phyloP scores from a whole-genome alignment of 139 green algal species.

The Chlorella ohadii region DNA sequence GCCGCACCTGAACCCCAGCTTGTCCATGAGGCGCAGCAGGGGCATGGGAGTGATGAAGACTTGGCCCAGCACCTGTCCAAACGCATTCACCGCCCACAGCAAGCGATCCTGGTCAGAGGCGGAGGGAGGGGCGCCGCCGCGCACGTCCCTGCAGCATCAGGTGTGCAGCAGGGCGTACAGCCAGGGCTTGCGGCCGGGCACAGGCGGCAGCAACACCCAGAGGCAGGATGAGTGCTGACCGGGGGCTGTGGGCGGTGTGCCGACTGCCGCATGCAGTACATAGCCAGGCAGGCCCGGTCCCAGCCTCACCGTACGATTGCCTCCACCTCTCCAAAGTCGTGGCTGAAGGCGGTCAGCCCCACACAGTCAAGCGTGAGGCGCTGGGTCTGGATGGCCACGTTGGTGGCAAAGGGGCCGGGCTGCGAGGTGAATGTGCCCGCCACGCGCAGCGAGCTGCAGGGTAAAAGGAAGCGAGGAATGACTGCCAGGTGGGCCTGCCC shows the following conservation, averaged over 20 bases:
- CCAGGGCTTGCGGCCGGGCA: too few species aligned
- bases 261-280: too few species aligned
- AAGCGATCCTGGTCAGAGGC: constrained; percentile 52
- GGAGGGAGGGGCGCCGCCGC: constrained; percentile 21
- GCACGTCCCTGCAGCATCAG: constrained; percentile 31
- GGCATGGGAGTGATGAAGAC: constrained; percentile 84
- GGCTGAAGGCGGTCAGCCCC: constrained; percentile 69
- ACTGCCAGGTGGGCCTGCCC: too few species aligned
- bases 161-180: too few species aligned
- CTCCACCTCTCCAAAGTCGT: constrained; percentile 66
- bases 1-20: constrained; percentile 37
- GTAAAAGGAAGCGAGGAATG: background rate
- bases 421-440: constrained; percentile 45
- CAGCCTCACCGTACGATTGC: background rate
- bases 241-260: too few species aligned
- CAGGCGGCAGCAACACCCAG: too few species aligned
- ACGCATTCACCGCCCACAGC: constrained; percentile 71
- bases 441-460: constrained; percentile 45
- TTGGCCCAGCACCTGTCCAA: constrained; percentile 66
- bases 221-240: too few species aligned
- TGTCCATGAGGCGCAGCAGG: constrained; percentile 64
- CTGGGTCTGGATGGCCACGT: constrained; percentile 74
- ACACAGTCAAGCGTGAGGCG: constrained; percentile 78
- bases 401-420: constrained; percentile 36
- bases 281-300: too few species aligned